Evolutionary conservation across 495 filamentous ascomycete genomes (phyloP), one percentile per base, ranked within the genome.

Genomic region (Beverwykella pulmonaria): DNA sequence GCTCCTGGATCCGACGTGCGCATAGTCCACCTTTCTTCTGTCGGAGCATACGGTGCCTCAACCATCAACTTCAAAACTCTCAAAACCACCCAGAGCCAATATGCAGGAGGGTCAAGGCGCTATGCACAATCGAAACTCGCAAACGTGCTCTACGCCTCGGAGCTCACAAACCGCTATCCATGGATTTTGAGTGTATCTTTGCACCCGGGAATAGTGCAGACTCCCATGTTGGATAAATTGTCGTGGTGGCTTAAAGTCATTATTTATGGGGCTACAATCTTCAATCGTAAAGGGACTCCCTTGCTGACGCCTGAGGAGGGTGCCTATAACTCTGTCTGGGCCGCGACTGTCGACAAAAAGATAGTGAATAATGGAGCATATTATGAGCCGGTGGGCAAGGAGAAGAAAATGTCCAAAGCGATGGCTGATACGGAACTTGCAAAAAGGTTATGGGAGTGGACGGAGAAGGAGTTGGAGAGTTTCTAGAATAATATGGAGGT

Each of bases 1-100:
- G 14, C 12, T 2, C 53, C 68, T 1, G 14, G 48, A 19, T 36
- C 50, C 3, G 77, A 82, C 46, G 83, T 83, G 0, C 75, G 82
- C 17, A 61, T 86, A 32, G 63, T 86, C 27, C 50, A 68, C n/a
- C 63, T 78, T 2, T 9, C 39, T 14, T 44, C 39, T 14, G 17
- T 3, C 9, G 39, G 5, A 2, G 39, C 39, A 44, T 44, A 44
- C 39, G 3, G 17, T 3, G 3, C 39, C 2, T 7, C 6, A 7
- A n/a, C 8, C 39, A 44, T 44, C 17, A n/a, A 44, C 17, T n/a
- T 44, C 17, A 14, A 4, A 9, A 44, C 39, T n/a, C 6, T 44
- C 3, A 9, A n/a, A 44, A 44, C 39, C 2, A 44, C 8, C 8
- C 39, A 44, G 17, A n/a, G 17, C 8, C 6, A n/a, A 44, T 44